Conservation (phyloP, 257 asterid genomes). For the Solanum sejunctum region DNA sequence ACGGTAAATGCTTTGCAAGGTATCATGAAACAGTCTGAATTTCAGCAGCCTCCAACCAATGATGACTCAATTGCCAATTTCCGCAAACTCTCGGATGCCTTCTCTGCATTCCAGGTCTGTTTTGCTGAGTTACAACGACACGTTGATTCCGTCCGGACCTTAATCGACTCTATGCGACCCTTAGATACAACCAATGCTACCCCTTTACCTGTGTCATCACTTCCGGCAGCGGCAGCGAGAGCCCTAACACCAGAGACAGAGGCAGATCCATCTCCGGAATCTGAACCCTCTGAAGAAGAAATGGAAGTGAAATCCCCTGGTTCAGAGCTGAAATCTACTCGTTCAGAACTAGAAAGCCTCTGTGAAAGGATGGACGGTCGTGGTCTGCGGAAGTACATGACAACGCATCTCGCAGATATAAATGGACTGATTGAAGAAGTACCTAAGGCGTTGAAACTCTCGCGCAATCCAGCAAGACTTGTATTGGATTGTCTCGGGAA, state of each 20-base stretch:
- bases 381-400: conserved; percentile 40
- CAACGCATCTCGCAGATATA: conserved; percentile 15
- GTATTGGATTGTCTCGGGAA: conserved; percentile 69
- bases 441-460: conserved; percentile 50
- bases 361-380: conserved; percentile 53
- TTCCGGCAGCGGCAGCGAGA: background rate
- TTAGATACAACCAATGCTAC: conserved; percentile 4
- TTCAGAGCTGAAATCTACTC: background rate
- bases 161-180: conserved; percentile 24
- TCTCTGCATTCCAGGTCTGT: conserved; percentile 38
- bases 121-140: conserved; percentile 51
- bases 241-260: background rate
- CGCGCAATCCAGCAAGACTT: conserved; percentile 46
- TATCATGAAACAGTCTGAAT: background rate
- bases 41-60: background rate
- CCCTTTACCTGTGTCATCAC: background rate
- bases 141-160: conserved; percentile 31
- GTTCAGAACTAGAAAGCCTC: conserved; percentile 44
- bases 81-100: conserved; percentile 35
- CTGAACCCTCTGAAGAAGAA: conserved; percentile 1
- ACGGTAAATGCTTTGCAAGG: background rate
- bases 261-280: background rate
- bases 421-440: conserved; percentile 50
- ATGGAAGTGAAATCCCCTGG: background rate
- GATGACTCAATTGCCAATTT: conserved; percentile 26